These are phyloP conservation scores for Rhododendron ferrugineum DNA, from an alignment of 148 eudicot genomes.

Conservation along the genomic window DNA sequence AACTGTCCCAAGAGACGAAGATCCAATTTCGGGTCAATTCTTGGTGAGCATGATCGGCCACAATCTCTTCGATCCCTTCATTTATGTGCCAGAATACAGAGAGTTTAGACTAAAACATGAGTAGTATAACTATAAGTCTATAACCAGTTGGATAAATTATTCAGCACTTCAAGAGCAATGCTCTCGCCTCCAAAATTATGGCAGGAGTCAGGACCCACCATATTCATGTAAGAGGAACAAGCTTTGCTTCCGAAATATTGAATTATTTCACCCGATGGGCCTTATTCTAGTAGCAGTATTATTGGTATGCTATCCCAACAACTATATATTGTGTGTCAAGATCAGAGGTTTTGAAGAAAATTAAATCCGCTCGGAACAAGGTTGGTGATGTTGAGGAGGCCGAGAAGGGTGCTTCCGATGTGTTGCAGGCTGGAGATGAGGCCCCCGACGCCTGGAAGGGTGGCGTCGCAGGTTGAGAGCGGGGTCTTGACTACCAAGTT, in stretches of 20 bases:
- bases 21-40: not conserved
- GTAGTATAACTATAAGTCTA: not conserved
- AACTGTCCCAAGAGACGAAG: not conserved
- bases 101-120: not conserved
- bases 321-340: not conserved
- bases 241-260: not conserved
- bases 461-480: constrained; percentile 25
- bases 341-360: not conserved
- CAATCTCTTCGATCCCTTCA: not conserved
- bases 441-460: constrained; percentile 25
- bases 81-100: not conserved
- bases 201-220: not conserved
- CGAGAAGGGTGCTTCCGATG: constrained; percentile 19
- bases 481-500: constrained; percentile 30
- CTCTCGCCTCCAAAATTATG: not conserved
- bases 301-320: not conserved
- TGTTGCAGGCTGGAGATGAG: constrained; percentile 20
- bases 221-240: not conserved
- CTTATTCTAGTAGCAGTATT: not conserved
- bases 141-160: not conserved
- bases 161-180: not conserved
- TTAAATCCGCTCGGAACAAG: constrained; percentile 18
- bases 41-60: not conserved
- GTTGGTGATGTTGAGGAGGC: constrained; percentile 24
- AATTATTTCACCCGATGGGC: not conserved